phyloP scores from a whole-genome alignment of 305 asterid species.

The Fraxinus paxiana region DNA sequence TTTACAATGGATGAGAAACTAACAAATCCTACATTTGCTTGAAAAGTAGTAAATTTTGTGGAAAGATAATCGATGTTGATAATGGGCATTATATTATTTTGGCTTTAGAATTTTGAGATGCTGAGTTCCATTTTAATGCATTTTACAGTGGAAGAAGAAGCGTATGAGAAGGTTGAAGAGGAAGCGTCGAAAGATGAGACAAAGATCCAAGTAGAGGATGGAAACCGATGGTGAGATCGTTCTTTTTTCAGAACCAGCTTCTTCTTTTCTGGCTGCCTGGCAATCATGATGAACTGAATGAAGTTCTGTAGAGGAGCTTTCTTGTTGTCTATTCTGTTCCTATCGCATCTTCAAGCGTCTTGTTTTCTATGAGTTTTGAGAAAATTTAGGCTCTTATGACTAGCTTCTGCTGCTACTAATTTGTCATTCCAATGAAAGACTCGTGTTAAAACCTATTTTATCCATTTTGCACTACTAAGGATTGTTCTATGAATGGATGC shows the following conservation, averaged over 20 bases:
- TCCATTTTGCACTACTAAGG: background rate
- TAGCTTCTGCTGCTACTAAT: background rate
- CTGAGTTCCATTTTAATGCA: background rate
- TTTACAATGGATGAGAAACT: background rate
- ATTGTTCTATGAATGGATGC: background rate
- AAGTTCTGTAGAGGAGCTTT: background rate
- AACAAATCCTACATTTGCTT: background rate
- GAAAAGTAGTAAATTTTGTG: background rate
- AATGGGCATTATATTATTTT: background rate
- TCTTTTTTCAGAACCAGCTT: slow-evolving; percentile 10
- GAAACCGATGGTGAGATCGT: background rate
- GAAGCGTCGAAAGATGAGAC: slow-evolving; percentile 67
- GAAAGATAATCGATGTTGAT: background rate
- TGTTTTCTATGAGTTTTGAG: background rate
- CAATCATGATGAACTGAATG: background rate
- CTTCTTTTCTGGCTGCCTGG: background rate
- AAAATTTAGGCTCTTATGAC: background rate
- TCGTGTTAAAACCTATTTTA: background rate
- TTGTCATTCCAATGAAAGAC: background rate
- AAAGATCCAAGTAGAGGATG: slow-evolving; percentile 48
- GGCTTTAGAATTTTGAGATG: background rate
- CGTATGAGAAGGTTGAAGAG: slow-evolving; percentile 73
- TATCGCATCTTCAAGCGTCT: background rate
- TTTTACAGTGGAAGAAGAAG: slow-evolving; percentile 64
- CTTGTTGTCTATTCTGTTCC: background rate